These are phyloP conservation scores for Paecilomyces sp. DNA, from an alignment of 2,329 filamentous ascomycete genomes.

Conservation along the genomic window DNA sequence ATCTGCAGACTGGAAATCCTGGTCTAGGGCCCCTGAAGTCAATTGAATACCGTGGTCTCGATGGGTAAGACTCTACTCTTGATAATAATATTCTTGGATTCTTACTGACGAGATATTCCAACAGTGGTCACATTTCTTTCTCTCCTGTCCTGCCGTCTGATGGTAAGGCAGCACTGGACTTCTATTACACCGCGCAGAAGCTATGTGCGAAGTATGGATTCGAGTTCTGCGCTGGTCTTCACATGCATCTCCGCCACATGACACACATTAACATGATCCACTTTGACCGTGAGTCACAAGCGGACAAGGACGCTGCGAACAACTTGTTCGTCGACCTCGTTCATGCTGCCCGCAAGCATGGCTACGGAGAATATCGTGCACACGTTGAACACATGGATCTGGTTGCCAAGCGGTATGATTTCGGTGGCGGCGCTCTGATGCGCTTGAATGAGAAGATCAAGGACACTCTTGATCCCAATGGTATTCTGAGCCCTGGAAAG, in stretches of 20 bases:
- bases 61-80: background rate
- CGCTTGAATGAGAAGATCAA: background rate
- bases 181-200: background rate
- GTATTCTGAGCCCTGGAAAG: background rate
- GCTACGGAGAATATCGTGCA: constrained; percentile 14
- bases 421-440: background rate
- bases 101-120: background rate
- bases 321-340: constrained; percentile 3
- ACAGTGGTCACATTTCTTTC: constrained; percentile 8
- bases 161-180: constrained; percentile 4
- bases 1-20: background rate
- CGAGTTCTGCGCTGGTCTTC: constrained; percentile 1
- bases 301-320: background rate
- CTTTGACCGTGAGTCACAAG: constrained; percentile 2
- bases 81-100: too few species aligned
- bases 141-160: constrained; percentile 5
- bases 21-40: background rate
- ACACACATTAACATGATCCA: constrained; percentile 2
- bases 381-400: constrained; percentile 15
- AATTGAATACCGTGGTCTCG: background rate
- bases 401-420: constrained; percentile 2
- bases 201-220: background rate
- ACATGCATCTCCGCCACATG: constrained; percentile 1
- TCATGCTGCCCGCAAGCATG: background rate
- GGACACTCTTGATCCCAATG: background rate